phyloP scores from a whole-genome alignment of 257 asterid species.

The Agastache rugosa region DNA sequence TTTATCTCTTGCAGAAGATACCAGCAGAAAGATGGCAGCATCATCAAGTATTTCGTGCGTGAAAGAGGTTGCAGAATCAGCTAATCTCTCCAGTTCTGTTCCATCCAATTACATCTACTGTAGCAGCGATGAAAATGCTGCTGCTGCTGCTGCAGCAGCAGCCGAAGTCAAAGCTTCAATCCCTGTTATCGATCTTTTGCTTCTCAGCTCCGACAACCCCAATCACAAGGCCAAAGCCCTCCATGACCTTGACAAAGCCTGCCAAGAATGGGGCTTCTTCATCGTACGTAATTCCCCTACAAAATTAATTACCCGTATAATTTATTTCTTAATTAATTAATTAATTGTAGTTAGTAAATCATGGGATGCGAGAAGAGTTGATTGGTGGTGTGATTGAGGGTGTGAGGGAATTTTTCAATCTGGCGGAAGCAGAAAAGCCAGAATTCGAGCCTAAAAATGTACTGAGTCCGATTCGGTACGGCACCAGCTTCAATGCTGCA shows the following conservation, averaged over 20 bases:
- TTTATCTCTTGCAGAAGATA: background rate
- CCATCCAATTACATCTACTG: slow-evolving; percentile 53
- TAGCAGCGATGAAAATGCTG: slow-evolving; percentile 29
- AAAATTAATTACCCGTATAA: too few species aligned
- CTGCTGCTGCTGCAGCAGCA: background rate
- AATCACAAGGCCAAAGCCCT: slow-evolving; percentile 48
- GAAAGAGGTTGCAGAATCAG: slow-evolving; percentile 49
- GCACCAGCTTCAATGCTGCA: slow-evolving; percentile 74
- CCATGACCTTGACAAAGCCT: slow-evolving; percentile 50
- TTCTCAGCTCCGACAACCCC: slow-evolving; percentile 45
- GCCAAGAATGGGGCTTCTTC: slow-evolving; percentile 75
- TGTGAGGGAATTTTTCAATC: slow-evolving; percentile 55
- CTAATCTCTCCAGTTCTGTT: slow-evolving; percentile 45
- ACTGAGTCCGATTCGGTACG: slow-evolving; percentile 69
- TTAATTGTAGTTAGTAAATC: slow-evolving; percentile 62
- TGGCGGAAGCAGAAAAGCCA: slow-evolving; percentile 71
- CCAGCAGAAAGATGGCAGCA: slow-evolving; percentile 31
- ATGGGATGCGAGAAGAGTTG: slow-evolving; percentile 64
- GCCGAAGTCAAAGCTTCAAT: slow-evolving; percentile 44
- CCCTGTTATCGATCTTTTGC: slow-evolving; percentile 56
- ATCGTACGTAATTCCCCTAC: too few species aligned
- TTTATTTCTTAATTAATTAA: too few species aligned
- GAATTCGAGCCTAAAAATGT: slow-evolving; percentile 55
- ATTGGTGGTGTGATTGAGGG: slow-evolving; percentile 50
- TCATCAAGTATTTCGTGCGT: slow-evolving; percentile 37